These are phyloP conservation scores for Cladosporium sp. DNA, from an alignment of 2,329 filamentous ascomycete genomes.

Conservation along the genomic window DNA sequence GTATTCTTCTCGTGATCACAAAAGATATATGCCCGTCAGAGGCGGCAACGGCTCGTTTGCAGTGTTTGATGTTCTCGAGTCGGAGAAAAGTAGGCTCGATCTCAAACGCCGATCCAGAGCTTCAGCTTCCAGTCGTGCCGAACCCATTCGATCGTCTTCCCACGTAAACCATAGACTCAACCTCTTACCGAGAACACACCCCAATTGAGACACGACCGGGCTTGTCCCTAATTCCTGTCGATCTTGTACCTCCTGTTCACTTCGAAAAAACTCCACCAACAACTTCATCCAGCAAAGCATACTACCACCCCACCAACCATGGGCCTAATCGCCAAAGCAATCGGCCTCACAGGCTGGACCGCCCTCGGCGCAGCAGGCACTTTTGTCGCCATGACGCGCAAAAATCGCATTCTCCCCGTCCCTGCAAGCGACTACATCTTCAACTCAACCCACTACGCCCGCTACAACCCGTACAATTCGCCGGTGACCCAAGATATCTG, in stretches of 20 bases:
- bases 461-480: constrained; percentile 60
- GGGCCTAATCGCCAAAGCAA: constrained; percentile 28
- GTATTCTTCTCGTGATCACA: not conserved
- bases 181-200: no score
- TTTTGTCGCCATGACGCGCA: constrained; percentile 51
- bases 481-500: constrained; percentile 62
- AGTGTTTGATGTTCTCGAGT: no score
- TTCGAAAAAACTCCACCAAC: no score
- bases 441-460: constrained; percentile 52
- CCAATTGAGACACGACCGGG: no score
- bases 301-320: constrained; percentile 19
- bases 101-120: not conserved
- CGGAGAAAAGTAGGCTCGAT: not conserved
- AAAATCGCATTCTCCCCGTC: constrained; percentile 55
- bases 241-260: no score
- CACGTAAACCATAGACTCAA: not conserved
- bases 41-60: no score
- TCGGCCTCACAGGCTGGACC: constrained; percentile 31
- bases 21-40: not conserved
- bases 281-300: no score
- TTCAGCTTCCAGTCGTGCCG: not conserved
- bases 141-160: not conserved
- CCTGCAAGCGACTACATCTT: constrained; percentile 60
- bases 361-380: constrained; percentile 45
- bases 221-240: no score